Evolutionary conservation across 2,329 filamentous ascomycete genomes (phyloP).

Genomic region (Ophiostoma angusticollis): DNA sequence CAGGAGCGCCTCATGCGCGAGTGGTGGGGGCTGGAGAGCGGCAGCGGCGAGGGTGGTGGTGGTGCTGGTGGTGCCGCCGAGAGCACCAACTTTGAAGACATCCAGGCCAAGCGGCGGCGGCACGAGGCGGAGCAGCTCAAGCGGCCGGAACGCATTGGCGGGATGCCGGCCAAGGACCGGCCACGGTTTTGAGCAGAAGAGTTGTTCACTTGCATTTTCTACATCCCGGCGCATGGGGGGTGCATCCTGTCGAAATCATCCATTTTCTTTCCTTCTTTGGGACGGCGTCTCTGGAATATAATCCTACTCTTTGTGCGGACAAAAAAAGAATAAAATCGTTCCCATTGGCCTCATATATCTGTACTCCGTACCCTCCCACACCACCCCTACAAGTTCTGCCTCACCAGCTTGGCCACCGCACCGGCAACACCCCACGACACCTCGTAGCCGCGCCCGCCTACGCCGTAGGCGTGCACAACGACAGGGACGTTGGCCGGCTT

Average conservation of each 20-base stretch:
- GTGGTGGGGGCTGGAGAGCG: constrained; percentile 47
- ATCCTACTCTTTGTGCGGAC: no score
- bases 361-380: neutral
- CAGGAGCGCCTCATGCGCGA: constrained; percentile 53
- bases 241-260: no score
- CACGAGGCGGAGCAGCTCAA: constrained; percentile 41
- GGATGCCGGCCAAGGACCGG: constrained; percentile 31
- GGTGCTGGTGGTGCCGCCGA: no score
- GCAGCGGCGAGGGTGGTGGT: constrained; percentile 36
- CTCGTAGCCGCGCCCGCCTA: constrained; percentile 49
- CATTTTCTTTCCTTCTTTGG: neutral
- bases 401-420: constrained; percentile 31
- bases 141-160: constrained; percentile 41
- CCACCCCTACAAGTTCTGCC: constrained; percentile 2
- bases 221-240: no score
- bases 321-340: neutral
- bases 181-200: constrained; percentile 17
- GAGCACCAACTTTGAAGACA: constrained; percentile 38
- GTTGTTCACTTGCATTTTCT: no score
- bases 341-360: neutral
- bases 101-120: constrained; percentile 31
- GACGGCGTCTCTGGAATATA: no score
- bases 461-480: constrained; percentile 45
- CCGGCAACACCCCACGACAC: constrained; percentile 47
- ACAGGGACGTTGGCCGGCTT: neutral